Evolutionary conservation across 495 filamentous ascomycete genomes (phyloP), one percentile per base, ranked within the genome.

Genomic region (Haplographium delicatum): DNA sequence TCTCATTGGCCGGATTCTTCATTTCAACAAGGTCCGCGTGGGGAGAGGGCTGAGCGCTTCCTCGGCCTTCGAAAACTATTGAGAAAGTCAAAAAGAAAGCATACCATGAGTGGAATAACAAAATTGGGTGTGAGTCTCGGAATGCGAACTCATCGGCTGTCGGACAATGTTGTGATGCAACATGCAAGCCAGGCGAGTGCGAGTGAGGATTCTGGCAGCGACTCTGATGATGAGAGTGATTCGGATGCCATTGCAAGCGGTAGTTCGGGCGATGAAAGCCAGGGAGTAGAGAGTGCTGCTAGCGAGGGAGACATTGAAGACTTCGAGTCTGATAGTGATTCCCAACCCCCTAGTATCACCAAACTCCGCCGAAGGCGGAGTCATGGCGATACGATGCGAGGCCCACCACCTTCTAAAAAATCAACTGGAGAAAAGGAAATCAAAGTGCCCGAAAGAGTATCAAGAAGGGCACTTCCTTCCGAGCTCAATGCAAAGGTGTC

Each of bases 141-240:
- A 11, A 91, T 93, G 73, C 80, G 82, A 45, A 89, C 89, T 8
- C 85, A 89, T 43, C 77, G 80, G 40, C 66, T 94, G 5, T 75
- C 80, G 15, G 75, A 82, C 47, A 74, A 82, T 23, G 78, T 86
- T 9, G 69, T 89, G 13, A 70, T 78, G 44, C 67, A 75, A 33
- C 47, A 57, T 44, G 56, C 44, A 0, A 59, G 44, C 26, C 35
- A 50, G 39, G 44, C 13, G 3, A 62, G 59, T 41, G 55, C 56
- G 1, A 59, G 56, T 31, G 59, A 62, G 27, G 56, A 53, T 15
- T 58, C 55, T 9, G 51, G 37, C 7, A 57, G 53, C 24, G 47
- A 51, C 7, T 53, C 39, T 5, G 34, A 20, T 2, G 51, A 55
- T 9, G 59, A 62, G 3, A 51, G 44, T 20, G 53, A 57, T 33